phyloP scores from a whole-genome alignment of 495 filamentous ascomycete genomes.

The Aspergillus funiculosus region DNA sequence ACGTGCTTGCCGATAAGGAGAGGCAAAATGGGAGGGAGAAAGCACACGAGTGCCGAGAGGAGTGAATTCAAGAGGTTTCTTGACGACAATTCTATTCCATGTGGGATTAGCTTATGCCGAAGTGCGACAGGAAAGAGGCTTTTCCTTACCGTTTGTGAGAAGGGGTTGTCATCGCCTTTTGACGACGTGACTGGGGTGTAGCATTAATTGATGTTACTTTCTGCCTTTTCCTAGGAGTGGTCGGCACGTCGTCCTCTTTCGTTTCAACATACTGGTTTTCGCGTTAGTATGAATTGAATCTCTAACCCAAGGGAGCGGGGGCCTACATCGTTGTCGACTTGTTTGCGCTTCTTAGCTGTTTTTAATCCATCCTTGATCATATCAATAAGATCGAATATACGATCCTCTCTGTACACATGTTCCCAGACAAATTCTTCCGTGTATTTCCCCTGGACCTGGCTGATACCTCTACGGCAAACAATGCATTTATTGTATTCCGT shows the following conservation, averaged over 20 bases:
- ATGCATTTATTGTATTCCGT: conserved; percentile 83
- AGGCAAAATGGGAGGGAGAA: conserved; percentile 66
- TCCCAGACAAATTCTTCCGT: conserved; percentile 94
- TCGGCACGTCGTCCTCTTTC: conserved; percentile 46
- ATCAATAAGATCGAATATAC: conserved; percentile 57
- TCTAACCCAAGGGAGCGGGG: background rate
- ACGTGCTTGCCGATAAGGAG: conserved; percentile 87
- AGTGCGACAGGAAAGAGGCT: background rate
- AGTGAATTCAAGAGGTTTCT: conserved; percentile 91
- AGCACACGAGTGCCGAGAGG: conserved; percentile 84
- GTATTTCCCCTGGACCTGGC: conserved; percentile 80
- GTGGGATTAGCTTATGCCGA: conserved; percentile 1
- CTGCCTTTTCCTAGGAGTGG: conserved; percentile 55
- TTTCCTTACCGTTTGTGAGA: conserved; percentile 55
- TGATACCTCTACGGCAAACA: conserved; percentile 83
- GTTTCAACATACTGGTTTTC: conserved; percentile 32
- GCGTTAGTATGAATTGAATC: conserved; percentile 12
- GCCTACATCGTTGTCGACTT: conserved; percentile 47
- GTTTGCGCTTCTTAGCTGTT: conserved; percentile 45
- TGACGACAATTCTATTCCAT: conserved; percentile 60
- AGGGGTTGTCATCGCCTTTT: conserved; percentile 59
- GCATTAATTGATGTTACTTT: conserved; percentile 48
- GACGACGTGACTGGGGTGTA: conserved; percentile 53
- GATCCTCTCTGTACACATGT: conserved; percentile 62
- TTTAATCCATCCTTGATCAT: conserved; percentile 60